Evolutionary conservation across 2,329 filamentous ascomycete species (phyloP).

Genomic region (Exophiala xenobiotica): DNA sequence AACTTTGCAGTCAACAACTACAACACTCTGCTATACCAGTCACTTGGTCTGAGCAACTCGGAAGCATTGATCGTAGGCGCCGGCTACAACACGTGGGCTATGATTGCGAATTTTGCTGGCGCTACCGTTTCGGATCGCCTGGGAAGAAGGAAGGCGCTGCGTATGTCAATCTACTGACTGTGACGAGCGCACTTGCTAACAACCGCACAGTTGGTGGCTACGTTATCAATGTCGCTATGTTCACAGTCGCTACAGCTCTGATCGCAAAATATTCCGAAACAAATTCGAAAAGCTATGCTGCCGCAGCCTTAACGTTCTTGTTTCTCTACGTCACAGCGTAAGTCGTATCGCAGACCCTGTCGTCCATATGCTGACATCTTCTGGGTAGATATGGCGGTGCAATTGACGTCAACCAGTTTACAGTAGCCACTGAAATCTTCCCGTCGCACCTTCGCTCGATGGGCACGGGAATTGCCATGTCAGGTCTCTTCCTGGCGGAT

Average conservation of each 20-base stretch:
- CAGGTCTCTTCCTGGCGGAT: constrained; percentile 29
- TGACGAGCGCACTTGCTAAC: neutral
- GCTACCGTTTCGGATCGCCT: constrained; percentile 7
- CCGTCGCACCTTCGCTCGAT: constrained; percentile 18
- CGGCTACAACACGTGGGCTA: constrained; percentile 13
- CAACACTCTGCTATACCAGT: constrained; percentile 11
- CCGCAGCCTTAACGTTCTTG: constrained; percentile 6
- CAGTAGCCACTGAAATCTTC: constrained; percentile 38
- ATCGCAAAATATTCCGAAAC: constrained; percentile 8
- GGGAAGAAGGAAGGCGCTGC: constrained; percentile 8
- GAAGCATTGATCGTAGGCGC: constrained; percentile 7
- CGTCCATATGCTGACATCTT: neutral
- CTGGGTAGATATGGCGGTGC: constrained; percentile 5
- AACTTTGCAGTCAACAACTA: constrained; percentile 11
- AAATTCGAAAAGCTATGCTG: constrained; percentile 1
- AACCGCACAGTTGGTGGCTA: constrained; percentile 7
- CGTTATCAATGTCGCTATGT: constrained; percentile 6
- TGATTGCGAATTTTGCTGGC: constrained; percentile 15
- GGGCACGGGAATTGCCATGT: constrained; percentile 9
- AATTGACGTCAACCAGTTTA: constrained; percentile 48
- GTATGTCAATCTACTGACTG: constrained; percentile 5
- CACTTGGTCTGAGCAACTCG: constrained; percentile 7
- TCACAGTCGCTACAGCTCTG: constrained; percentile 13
- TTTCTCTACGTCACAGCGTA: constrained; percentile 14
- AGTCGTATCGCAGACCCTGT: neutral